Evolutionary conservation across 1,284 basidiomycete genomes (phyloP).

Genomic region (Rhodotorula mucilaginosa): DNA sequence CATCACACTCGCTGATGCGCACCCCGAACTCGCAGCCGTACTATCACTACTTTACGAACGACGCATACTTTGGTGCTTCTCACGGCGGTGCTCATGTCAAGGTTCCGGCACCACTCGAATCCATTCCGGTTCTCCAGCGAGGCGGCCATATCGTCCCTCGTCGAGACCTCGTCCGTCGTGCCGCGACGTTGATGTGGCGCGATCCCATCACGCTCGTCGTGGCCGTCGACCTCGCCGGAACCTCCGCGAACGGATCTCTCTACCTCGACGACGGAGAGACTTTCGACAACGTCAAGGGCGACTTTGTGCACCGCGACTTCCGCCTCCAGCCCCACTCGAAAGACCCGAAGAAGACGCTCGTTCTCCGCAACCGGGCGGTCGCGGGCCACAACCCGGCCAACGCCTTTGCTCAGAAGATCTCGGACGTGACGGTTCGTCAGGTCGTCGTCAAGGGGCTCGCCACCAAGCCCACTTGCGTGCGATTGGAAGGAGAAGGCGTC

Average conservation of each 20-base stretch:
- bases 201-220: conserved; percentile 93
- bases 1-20: not conserved
- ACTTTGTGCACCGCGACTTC: conserved; percentile 79
- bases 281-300: conserved; percentile 71
- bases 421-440: conserved; percentile 71
- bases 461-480: conserved; percentile 56
- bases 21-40: conserved; percentile 62
- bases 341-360: conserved; percentile 50
- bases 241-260: conserved; percentile 70
- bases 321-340: conserved; percentile 52
- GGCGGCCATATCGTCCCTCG: conserved; percentile 89
- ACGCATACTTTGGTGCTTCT: conserved; percentile 63
- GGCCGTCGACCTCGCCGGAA: conserved; percentile 66
- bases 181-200: conserved; percentile 79
- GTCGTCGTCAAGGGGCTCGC: conserved; percentile 72
- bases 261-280: conserved; percentile 95
- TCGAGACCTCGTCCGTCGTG: conserved; percentile 79
- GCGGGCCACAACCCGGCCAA: conserved; percentile 58
- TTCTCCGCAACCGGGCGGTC: conserved; percentile 57
- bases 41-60: conserved; percentile 84
- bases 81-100: conserved; percentile 64
- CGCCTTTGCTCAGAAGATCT: conserved; percentile 64
- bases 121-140: conserved; percentile 80
- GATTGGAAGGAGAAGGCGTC: conserved; percentile 17
- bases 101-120: conserved; percentile 71